Evolutionary conservation across 1,284 basidiomycete species (phyloP), one percentile per base, ranked within the genome.

Genomic region (Moesziomyces antarcticus): DNA sequence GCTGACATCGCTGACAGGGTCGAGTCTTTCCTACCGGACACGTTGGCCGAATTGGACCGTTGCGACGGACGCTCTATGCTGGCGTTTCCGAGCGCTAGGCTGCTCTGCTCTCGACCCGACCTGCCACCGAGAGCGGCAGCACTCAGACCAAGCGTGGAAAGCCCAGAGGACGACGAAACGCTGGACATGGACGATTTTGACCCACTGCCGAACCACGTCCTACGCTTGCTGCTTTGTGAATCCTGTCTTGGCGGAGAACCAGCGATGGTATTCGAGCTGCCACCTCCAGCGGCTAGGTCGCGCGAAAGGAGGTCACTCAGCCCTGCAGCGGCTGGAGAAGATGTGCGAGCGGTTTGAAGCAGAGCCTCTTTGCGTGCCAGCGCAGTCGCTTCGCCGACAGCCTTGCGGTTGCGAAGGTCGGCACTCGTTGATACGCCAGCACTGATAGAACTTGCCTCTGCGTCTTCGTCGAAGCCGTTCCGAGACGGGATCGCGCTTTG

Each of bases 81-180:
- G 30, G 78, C 78, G 37, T 69, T 79, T 18, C 78, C 78, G 33
- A 78, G 72, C 3, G 78, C 78, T 24, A 80, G 48, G 50, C 78
- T 80, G 49, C 77, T 77, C 40, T 79, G 75, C 46, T 75, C 73
- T 13, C 72, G 58, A 14, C 33, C 51, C 22, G 54, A 60, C 35
- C 65, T 60, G 8, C 56, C 61, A 6, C 56, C 62, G 9, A 71
- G 54, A 1, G 50, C 11, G 22, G 49, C 58, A 14, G 70, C 51
- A 16, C 59, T 56, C 13, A 73, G 43, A 10, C 64, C 64, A 33
- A 73, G 60, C 8, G 60, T 43, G 2, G 70, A 63, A 18, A 73
- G 60, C 3, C 70, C 70, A 24, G 70, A 64, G 3, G 70, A 53
- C 13, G 64, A 63, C 46, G 41, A 16, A 52, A 56, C 42, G 43